These are phyloP conservation scores for Ilyonectria robusta DNA, from an alignment of 2,329 filamentous ascomycete species.

Conservation along the genomic window DNA sequence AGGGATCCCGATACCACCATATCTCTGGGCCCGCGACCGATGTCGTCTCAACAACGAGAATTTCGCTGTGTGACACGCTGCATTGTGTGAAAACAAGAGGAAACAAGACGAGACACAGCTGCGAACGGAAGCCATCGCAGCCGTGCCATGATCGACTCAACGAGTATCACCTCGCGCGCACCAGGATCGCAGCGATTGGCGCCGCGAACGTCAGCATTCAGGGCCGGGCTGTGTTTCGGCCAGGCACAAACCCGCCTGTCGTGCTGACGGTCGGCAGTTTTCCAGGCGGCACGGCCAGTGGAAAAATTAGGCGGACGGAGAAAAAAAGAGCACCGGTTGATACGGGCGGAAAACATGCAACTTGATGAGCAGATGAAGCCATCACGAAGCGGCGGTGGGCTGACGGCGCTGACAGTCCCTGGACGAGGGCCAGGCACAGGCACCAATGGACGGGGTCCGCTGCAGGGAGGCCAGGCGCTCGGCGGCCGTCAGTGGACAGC, in stretches of 20 bases:
- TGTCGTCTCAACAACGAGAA: conserved; percentile 17
- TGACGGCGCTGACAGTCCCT: conserved; percentile 23
- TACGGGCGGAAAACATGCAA: conserved; percentile 38
- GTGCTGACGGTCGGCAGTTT: conserved; percentile 4
- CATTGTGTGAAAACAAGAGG: background rate
- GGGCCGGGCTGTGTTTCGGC: conserved; percentile 23
- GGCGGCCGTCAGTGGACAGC: conserved; percentile 8
- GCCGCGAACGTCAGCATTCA: background rate
- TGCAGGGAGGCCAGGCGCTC: background rate
- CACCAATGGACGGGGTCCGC: conserved; percentile 8
- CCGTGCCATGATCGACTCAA: conserved; percentile 7
- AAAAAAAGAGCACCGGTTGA: conserved; percentile 24
- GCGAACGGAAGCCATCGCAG: conserved; percentile 18
- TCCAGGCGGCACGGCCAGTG: background rate
- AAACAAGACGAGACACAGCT: conserved; percentile 17
- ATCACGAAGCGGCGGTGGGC: conserved; percentile 45
- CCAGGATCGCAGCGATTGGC: background rate
- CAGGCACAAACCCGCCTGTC: background rate
- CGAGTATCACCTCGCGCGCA: conserved; percentile 16
- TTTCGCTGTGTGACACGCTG: background rate
- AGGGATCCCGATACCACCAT: conserved; percentile 37
- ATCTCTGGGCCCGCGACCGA: conserved; percentile 10
- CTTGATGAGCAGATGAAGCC: conserved; percentile 41
- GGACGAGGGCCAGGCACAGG: conserved; percentile 5
- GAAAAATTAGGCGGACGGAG: conserved; percentile 18